These are phyloP conservation scores for Letharia lupina DNA, from an alignment of 495 filamentous ascomycete genomes.

Conservation along the genomic window DNA sequence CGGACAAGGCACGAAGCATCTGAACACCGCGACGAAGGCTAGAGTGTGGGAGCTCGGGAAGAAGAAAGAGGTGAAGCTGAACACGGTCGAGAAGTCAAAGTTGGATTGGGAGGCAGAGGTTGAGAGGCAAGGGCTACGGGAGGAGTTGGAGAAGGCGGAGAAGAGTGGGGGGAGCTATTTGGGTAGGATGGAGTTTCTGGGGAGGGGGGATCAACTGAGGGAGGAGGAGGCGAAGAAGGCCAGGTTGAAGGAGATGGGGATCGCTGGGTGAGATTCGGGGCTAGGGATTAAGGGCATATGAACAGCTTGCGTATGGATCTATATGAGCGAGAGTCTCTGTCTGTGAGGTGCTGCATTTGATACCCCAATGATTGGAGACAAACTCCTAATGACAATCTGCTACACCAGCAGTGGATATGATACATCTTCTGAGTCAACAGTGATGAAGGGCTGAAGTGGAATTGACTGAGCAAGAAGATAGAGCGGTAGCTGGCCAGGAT, in stretches of 20 bases:
- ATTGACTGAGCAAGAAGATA: too few species aligned
- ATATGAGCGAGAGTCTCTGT: neutral
- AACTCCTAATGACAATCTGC: neutral
- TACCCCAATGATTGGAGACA: neutral
- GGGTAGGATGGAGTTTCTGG: constrained; percentile 82
- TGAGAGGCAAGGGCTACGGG: constrained; percentile 81
- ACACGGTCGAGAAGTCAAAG: constrained; percentile 89
- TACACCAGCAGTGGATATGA: neutral
- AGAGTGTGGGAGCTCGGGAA: constrained; percentile 25
- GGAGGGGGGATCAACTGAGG: constrained; percentile 62
- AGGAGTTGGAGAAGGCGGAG: constrained; percentile 77
- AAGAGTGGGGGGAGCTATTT: constrained; percentile 77
- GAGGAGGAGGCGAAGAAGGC: constrained; percentile 66
- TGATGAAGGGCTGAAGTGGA: neutral
- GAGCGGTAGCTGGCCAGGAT: too few species aligned
- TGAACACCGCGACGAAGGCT: neutral
- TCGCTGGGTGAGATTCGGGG: neutral
- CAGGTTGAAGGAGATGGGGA: constrained; percentile 47
- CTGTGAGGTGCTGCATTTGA: neutral
- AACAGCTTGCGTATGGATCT: neutral
- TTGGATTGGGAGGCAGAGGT: constrained; percentile 95
- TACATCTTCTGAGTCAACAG: neutral
- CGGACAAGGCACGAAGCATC: constrained; percentile 34
- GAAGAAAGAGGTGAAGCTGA: constrained; percentile 62
- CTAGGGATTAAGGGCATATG: neutral